Evolutionary conservation across 306 rosid species (phyloP).

Genomic region (Vicia villosa): DNA sequence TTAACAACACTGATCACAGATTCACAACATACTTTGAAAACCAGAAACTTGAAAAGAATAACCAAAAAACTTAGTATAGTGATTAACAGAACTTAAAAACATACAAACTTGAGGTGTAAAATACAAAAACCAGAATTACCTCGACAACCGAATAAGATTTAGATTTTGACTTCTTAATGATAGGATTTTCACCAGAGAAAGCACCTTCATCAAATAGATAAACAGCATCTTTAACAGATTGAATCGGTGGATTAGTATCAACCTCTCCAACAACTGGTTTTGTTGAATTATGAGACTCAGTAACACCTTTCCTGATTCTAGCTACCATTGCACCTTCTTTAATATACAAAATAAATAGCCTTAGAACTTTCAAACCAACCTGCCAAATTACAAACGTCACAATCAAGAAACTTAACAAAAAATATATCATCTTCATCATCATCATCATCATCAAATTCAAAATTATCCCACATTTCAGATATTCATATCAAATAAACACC

Average conservation of each 20-base stretch:
- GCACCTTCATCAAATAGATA: slow-evolving; percentile 87
- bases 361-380: slow-evolving; percentile 24
- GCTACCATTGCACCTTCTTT: slow-evolving; percentile 59
- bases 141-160: slow-evolving; percentile 84
- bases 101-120: slow-evolving; percentile 14
- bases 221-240: slow-evolving; percentile 98
- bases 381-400: slow-evolving; percentile 17
- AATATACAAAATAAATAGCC: neutral
- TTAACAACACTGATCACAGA: neutral
- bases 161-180: slow-evolving; percentile 64
- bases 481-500: neutral
- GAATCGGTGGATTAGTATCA: slow-evolving; percentile 94
- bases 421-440: neutral
- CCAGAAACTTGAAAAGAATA: neutral
- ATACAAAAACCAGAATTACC: slow-evolving; percentile 48
- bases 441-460: slow-evolving; percentile 23
- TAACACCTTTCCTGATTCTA: slow-evolving; percentile 52
- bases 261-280: slow-evolving; percentile 94
- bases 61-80: neutral
- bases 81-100: neutral
- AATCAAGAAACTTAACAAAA: slow-evolving; percentile 9
- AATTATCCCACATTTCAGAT: slow-evolving; percentile 18
- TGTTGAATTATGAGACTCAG: slow-evolving; percentile 57
- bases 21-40: neutral
- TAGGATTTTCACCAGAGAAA: slow-evolving; percentile 74